Percentiles rank a stretch among this genome's conserved stretches.
Evolutionary conservation across 805 yeast species (phyloP).

Genomic region (Myxozyma sirexii): DNA sequence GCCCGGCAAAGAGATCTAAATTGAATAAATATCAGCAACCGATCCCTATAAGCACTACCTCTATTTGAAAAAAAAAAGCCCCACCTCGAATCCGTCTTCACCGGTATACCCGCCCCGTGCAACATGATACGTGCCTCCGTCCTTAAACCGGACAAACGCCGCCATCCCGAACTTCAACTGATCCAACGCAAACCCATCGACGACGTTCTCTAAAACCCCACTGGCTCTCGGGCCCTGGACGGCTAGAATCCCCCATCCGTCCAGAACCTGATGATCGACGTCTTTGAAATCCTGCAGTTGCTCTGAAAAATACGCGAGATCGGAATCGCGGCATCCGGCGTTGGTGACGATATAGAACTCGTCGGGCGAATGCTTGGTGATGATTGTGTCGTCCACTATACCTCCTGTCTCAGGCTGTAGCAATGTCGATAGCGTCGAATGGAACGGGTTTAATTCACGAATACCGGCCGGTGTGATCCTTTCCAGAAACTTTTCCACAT

Average conservation of each 20-base stretch:
- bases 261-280: constrained; percentile 45
- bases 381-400: constrained; percentile 88
- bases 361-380: constrained; percentile 74
- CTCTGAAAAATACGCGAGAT: constrained; percentile 64
- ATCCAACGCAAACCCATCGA: constrained; percentile 59
- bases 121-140: constrained; percentile 55
- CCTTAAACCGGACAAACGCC: constrained; percentile 14
- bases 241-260: constrained; percentile 80
- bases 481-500: constrained; percentile 68
- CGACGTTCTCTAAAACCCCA: constrained; percentile 63
- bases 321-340: constrained; percentile 91
- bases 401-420: constrained; percentile 76
- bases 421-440: constrained; percentile 71
- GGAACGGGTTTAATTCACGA: constrained; percentile 54
- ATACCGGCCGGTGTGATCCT: constrained; percentile 88
- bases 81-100: constrained; percentile 95
- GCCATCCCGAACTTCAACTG: constrained; percentile 69
- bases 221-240: constrained; percentile 90
- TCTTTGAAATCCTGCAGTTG: constrained; percentile 42
- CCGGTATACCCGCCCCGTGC: constrained; percentile 98
- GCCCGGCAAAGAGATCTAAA: constrained; percentile 40
- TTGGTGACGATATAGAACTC: constrained; percentile 88
- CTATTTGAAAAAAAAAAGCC: constrained; percentile 51
- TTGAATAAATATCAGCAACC: background rate
- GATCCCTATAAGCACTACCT: background rate